Percentiles rank a stretch among this genome's conserved stretches.
Conservation (phyloP, 2,329 filamentous ascomycete genomes). For the Exophiala spinifera region DNA sequence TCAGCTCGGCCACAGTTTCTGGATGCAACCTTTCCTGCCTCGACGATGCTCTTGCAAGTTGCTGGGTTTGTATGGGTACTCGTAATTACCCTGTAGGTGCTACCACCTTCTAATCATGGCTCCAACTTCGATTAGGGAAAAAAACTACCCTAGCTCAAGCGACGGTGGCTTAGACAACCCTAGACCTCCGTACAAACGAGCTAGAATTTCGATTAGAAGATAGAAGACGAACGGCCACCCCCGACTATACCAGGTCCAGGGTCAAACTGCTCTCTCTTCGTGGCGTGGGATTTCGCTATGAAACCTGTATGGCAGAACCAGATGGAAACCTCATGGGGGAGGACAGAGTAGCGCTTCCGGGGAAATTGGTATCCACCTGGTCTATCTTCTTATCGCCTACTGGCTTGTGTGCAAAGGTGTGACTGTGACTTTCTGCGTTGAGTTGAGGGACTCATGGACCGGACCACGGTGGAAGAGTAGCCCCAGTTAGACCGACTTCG, state of each 20-base stretch:
- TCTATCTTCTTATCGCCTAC: conserved; percentile 21
- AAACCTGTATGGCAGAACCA: neutral
- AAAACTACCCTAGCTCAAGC: conserved; percentile 5
- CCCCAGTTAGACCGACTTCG: too few species aligned
- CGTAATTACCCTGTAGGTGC: neutral
- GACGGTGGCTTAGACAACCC: conserved; percentile 8
- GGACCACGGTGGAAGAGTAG: too few species aligned
- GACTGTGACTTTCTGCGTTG: too few species aligned
- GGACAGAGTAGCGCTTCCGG: conserved; percentile 27
- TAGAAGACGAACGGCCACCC: neutral
- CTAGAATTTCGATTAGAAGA: neutral
- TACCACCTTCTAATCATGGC: conserved; percentile 7
- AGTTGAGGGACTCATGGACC: too few species aligned
- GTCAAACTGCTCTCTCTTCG: neutral
- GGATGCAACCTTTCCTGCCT: conserved; percentile 6
- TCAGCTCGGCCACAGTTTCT: neutral
- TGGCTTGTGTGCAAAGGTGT: neutral
- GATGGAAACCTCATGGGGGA: conserved; percentile 19
- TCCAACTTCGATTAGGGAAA: conserved; percentile 8
- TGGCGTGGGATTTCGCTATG: conserved; percentile 1
- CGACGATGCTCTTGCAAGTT: too few species aligned
- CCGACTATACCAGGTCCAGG: neutral
- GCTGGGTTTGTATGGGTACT: too few species aligned
- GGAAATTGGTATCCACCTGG: conserved; percentile 27
- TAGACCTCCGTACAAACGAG: neutral